These are phyloP conservation scores for Stephania cephalantha DNA, from an alignment of 164 flowering plant species.

Conservation along the genomic window DNA sequence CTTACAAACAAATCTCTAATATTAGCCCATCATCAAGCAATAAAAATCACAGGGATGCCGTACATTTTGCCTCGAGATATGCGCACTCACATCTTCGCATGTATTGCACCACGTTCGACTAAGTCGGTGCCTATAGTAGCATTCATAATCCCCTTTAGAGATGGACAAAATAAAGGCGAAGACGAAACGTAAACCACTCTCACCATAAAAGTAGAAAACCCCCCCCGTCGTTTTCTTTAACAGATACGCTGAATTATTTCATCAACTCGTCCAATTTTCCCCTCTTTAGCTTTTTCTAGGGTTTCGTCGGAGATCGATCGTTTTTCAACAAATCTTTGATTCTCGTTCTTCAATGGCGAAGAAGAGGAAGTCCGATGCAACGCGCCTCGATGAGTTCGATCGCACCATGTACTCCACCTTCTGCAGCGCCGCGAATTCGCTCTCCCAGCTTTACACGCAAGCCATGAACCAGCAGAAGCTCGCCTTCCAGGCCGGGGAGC, in stretches of 20 bases:
- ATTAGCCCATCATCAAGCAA: neutral
- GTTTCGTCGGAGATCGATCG: neutral
- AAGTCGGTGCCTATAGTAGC: too few relatives aligned
- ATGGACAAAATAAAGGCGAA: too few relatives aligned
- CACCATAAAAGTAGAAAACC: constrained; percentile 1
- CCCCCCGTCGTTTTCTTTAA: neutral
- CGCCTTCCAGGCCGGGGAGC: constrained; percentile 80
- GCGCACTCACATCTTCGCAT: too few relatives aligned
- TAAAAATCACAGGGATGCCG: too few relatives aligned
- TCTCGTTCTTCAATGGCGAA: constrained; percentile 43
- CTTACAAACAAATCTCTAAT: neutral
- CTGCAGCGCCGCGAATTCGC: constrained; percentile 78
- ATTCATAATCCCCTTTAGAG: too few relatives aligned
- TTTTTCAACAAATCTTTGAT: too few relatives aligned
- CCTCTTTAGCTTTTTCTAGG: neutral
- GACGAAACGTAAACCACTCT: neutral
- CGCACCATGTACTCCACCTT: constrained; percentile 74
- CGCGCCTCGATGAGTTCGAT: constrained; percentile 78
- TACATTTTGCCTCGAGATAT: too few relatives aligned
- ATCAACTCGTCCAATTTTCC: too few relatives aligned
- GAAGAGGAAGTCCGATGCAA: constrained; percentile 78
- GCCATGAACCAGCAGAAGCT: constrained; percentile 71
- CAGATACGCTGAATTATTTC: neutral
- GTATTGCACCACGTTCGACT: too few relatives aligned
- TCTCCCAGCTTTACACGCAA: constrained; percentile 80